Base-by-base conservation (phyloP, 352 stramenopile species). In the Plasmopara halstedii region DNA sequence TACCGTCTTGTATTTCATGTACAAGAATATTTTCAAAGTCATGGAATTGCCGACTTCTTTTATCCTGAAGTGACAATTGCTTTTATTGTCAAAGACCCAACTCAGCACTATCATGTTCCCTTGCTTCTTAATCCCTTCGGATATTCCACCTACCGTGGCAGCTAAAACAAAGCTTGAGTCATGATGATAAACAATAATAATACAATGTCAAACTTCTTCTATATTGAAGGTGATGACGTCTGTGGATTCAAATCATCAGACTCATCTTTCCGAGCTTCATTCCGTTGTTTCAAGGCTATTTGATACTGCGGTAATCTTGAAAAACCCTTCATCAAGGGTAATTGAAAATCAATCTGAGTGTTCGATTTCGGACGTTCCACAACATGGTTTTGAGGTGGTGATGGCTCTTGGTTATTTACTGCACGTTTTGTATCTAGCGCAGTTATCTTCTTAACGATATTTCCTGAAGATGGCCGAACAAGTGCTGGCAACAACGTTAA, bases 41-140 rank as follows among this genome's bases (percentile, higher is more conserved):
- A 56, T 13, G 75, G 70, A 7, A 56, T 83, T 40, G 51, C 41
- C 38, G 74, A 89, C 43, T 92, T 70, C 51, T 95, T 96, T 56
- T 96, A 95, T 64, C 83, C 84, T 17, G 60, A 88, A 52, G 84
- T 94, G 38, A 64, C 64, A 19, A 84, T 96, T 55, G 58, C 64
- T 17, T 96, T 96, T 47, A 22, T 80, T 14, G 70, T 95, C 31
- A 75, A 78, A 31, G 63, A 90, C 47, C 63, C 66, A 8, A 63
- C 56, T 3, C 65, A 88, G 55, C 85, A 96, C 53, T 96, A 87
- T 56, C 85, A 96, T 56, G 80, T 96, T 42, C 85, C 85, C 40
- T 65, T 96, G 43, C 76, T 96, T 17, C 72, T 95, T 53, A 94
- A 85, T 46, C 85, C 85, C 9, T 96, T 92, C 41, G 84, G 84